These are phyloP conservation scores for Penstemon eatonii DNA, from an alignment of 257 asterid species.

Conservation along the genomic window DNA sequence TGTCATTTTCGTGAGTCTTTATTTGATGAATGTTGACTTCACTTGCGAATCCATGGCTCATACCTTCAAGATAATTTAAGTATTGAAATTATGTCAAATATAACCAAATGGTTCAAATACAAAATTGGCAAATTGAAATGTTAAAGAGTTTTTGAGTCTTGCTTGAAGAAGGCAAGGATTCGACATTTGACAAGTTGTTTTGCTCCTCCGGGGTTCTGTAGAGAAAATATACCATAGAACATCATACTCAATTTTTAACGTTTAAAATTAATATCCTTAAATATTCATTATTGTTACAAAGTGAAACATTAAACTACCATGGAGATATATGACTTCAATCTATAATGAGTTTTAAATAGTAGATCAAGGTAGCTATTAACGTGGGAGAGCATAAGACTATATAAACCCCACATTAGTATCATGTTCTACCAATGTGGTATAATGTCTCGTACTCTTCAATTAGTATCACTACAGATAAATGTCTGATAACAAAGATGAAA, in stretches of 20 bases:
- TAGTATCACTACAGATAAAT: no score
- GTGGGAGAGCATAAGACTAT: neutral
- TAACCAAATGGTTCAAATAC: neutral
- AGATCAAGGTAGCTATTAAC: neutral
- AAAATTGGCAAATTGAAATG: neutral
- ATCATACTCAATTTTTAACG: neutral
- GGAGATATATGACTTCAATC: neutral
- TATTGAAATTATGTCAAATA: neutral
- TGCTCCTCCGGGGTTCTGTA: conserved; percentile 26
- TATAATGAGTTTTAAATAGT: neutral
- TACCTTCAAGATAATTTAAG: neutral
- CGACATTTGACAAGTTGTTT: conserved; percentile 6
- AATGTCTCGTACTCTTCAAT: no score
- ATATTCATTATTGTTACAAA: neutral
- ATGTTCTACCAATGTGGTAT: no score
- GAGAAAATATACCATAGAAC: neutral
- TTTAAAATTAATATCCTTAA: neutral
- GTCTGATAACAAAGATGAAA: no score
- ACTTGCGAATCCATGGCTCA: neutral
- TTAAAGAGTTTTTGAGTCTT: conserved; percentile 23
- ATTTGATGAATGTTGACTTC: conserved; percentile 22
- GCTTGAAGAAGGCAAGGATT: conserved; percentile 28
- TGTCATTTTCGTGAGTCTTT: conserved; percentile 14
- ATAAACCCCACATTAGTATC: neutral
- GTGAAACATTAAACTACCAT: no score